A percentile compares a stretch with the other conserved stretches of the same genome.
phyloP scores from a whole-genome alignment of 2,329 filamentous ascomycete species.

The Alternaria sp. region DNA sequence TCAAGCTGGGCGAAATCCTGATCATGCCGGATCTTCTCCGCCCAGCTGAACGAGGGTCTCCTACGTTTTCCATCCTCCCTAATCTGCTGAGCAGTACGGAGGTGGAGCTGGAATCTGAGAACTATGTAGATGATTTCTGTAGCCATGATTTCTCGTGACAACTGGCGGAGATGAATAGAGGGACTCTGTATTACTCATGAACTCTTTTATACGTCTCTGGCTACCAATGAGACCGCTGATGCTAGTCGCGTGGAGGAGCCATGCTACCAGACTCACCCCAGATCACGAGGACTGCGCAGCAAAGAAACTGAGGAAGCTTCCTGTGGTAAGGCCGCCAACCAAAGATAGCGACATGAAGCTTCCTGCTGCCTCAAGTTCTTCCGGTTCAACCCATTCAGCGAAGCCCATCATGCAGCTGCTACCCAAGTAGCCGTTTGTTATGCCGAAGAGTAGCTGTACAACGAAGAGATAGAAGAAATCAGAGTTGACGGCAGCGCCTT shows the following conservation, averaged over 20 bases:
- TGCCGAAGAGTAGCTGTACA: conserved; percentile 82
- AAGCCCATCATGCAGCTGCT: conserved; percentile 92
- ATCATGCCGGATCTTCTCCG: not conserved
- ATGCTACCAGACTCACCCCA: not conserved
- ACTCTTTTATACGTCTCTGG: not conserved
- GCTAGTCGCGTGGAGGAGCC: not conserved
- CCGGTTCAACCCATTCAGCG: conserved; percentile 77
- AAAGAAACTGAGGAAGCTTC: conserved; percentile 89
- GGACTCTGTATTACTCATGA: not conserved
- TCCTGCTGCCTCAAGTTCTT: conserved; percentile 86
- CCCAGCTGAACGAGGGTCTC: not conserved
- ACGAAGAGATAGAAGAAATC: conserved; percentile 87
- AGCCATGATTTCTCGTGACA: not conserved
- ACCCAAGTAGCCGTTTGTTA: conserved; percentile 86
- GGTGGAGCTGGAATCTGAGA: not conserved
- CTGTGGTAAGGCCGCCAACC: conserved; percentile 80
- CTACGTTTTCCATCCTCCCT: not conserved
- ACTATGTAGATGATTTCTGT: not conserved
- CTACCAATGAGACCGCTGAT: not conserved
- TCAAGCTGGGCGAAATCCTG: not conserved
- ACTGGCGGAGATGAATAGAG: not conserved
- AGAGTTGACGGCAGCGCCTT: conserved; percentile 71
- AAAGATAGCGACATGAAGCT: conserved; percentile 93
- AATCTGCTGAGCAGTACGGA: not conserved
- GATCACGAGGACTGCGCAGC: conserved; percentile 52